phyloP scores from a whole-genome alignment of 805 yeast species.

The Teunomyces lycoperdinae region DNA sequence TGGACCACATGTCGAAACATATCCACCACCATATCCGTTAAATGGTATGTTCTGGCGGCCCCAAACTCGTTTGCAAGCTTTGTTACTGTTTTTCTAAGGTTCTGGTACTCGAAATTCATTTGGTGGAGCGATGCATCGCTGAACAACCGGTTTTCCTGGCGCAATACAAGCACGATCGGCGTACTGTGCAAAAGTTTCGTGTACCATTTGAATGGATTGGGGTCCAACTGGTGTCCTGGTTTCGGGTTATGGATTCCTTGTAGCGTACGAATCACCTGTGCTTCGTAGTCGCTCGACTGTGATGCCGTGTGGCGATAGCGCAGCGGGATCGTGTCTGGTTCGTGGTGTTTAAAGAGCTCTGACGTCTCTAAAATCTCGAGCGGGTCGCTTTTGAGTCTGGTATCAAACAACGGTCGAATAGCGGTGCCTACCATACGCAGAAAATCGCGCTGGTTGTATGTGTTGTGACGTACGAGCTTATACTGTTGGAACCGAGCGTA shows the following conservation, averaged over 20 bases:
- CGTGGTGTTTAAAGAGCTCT: constrained; percentile 4
- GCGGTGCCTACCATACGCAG: constrained; percentile 18
- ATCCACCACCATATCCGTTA: constrained; percentile 29
- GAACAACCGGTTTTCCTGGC: constrained; percentile 26
- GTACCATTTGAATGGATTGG: constrained; percentile 29
- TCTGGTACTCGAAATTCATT: constrained; percentile 18
- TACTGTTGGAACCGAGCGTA: constrained; percentile 18
- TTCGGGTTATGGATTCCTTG: constrained; percentile 26
- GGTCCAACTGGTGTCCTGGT: constrained; percentile 9
- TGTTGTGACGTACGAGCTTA: constrained; percentile 14
- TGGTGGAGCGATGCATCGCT: constrained; percentile 21
- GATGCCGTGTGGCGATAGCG: constrained; percentile 11
- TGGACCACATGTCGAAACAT: constrained; percentile 25
- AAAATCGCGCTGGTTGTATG: constrained; percentile 17
- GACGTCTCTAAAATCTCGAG: constrained; percentile 10
- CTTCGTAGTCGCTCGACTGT: constrained; percentile 21
- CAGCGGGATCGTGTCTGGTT: constrained; percentile 8
- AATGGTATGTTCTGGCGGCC: constrained; percentile 27
- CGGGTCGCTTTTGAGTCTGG: constrained; percentile 11
- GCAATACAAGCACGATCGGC: constrained; percentile 29
- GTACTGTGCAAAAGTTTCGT: constrained; percentile 22
- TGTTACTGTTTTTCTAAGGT: constrained; percentile 12
- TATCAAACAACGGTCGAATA: constrained; percentile 19
- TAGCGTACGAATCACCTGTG: constrained; percentile 22
- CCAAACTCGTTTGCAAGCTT: constrained; percentile 8